These are phyloP conservation scores for Elongisporangium anandrum DNA, from an alignment of 352 stramenopile species.

Conservation along the genomic window DNA sequence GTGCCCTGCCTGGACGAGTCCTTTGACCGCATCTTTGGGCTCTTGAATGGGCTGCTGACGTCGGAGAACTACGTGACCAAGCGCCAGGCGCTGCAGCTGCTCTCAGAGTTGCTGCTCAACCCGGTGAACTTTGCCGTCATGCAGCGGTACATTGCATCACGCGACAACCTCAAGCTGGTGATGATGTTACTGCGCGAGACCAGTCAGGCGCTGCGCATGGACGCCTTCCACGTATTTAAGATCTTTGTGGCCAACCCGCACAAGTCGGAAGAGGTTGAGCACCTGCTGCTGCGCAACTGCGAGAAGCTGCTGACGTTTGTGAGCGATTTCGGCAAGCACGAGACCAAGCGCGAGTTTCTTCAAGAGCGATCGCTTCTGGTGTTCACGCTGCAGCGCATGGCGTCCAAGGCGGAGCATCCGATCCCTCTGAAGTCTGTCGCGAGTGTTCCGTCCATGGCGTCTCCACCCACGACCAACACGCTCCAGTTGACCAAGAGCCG, in stretches of 20 bases:
- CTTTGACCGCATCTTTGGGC: constrained; percentile 67
- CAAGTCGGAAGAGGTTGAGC: constrained; percentile 70
- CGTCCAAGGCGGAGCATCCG: constrained; percentile 21
- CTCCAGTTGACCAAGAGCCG: neutral
- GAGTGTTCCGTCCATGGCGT: neutral
- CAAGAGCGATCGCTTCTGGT: constrained; percentile 70
- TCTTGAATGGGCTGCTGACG: constrained; percentile 55
- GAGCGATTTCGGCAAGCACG: constrained; percentile 67
- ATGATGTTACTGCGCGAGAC: constrained; percentile 75
- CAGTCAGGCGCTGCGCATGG: constrained; percentile 72
- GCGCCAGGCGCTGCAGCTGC: constrained; percentile 63
- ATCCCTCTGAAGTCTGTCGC: constrained; percentile 1
- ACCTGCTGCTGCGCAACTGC: constrained; percentile 64
- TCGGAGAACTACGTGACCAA: constrained; percentile 73
- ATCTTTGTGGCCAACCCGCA: constrained; percentile 87
- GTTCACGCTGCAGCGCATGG: constrained; percentile 67
- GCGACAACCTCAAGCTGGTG: constrained; percentile 65
- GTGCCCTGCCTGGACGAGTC: constrained; percentile 41
- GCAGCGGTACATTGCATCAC: constrained; percentile 70
- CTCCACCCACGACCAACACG: neutral
- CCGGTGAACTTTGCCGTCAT: constrained; percentile 74
- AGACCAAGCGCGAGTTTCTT: constrained; percentile 69
- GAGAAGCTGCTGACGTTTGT: constrained; percentile 80
- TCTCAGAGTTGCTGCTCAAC: constrained; percentile 71
- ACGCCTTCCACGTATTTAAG: constrained; percentile 87